Evolutionary conservation across 2,329 filamentous ascomycete genomes (phyloP), one percentile per base, ranked within the genome.

Genomic region (Fusarium sororula): DNA sequence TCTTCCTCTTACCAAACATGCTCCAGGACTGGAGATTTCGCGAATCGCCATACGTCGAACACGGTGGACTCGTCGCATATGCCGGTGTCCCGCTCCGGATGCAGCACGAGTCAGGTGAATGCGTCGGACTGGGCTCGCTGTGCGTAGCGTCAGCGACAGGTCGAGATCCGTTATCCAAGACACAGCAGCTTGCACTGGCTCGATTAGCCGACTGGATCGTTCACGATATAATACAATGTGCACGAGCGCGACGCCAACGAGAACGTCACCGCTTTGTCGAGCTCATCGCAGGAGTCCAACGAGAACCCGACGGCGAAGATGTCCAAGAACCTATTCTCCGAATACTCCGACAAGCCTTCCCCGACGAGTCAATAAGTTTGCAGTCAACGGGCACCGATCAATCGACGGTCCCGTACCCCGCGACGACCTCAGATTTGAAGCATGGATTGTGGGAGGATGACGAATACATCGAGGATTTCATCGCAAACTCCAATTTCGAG

Each of bases 381-480:
- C 75, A 81, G 62, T 68, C 70, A 9, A 63, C 76, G 11, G 76
- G 70, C 12, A 72, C 79, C 26, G 74, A 73, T 5, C 55, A 67
- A 1, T 72, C 83, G 7, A 73, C 79, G 17, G 76, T 79, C 1
- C 78, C 78, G 6, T 74, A 69, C 1, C 72, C 76, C 0, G 76
- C 85, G 22, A 47, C 70, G 0, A 68, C 78, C 11, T 63, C 70
- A 0, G 79, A 82, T 1, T 54, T 85, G 1, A 79, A 83, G 26
- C 78, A 83, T 10, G 83, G 84, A 0, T 48, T 86, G 0, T 87
- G 85, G 85, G 85, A 87, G 73, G 84, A 86, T 37, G 76, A 76
- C 10, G 80, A 80, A 12, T 78, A 80, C 17, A 80, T 86, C 14
- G 82, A 86, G 17, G 71, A 82, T 7, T 70, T 83, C 18, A 83